These are phyloP conservation scores for Rugonectria rugulosa DNA, from an alignment of 2,329 filamentous ascomycete species.

Conservation along the genomic window DNA sequence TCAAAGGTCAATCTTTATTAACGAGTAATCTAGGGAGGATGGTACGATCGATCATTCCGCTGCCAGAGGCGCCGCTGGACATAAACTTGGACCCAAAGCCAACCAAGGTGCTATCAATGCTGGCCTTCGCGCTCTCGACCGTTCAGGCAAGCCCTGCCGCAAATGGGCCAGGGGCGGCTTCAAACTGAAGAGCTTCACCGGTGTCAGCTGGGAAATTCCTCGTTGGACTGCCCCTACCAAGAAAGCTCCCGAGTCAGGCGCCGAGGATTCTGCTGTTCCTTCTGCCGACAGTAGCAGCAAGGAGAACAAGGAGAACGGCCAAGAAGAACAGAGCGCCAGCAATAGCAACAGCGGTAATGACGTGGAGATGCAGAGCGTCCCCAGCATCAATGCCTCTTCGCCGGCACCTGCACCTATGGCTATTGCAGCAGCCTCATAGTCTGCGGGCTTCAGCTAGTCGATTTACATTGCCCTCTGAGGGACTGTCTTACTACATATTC, in stretches of 20 bases:
- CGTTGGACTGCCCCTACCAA: constrained; percentile 82
- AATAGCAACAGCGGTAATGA: constrained; percentile 55
- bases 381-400: constrained; percentile 61
- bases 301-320: constrained; percentile 69
- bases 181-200: constrained; percentile 90
- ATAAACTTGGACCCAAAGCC: constrained; percentile 94
- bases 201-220: constrained; percentile 80
- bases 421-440: constrained; percentile 54
- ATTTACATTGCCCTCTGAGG: constrained; percentile 15
- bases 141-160: constrained; percentile 89
- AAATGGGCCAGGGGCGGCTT: constrained; percentile 89
- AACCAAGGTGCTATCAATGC: constrained; percentile 98
- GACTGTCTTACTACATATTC: constrained; percentile 25
- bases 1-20: constrained; percentile 31
- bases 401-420: constrained; percentile 59
- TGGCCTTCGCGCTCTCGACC: constrained; percentile 90
- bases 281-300: constrained; percentile 66
- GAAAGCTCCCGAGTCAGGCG: constrained; percentile 53
- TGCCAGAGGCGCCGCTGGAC: constrained; percentile 60
- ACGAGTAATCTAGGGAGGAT: constrained; percentile 61
- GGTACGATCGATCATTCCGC: constrained; percentile 66
- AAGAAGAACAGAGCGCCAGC: constrained; percentile 56
- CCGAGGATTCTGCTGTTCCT: constrained; percentile 55
- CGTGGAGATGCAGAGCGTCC: constrained; percentile 61
- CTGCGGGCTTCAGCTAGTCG: not conserved